Evolutionary conservation across 352 stramenopile genomes (phyloP), one percentile per base, ranked within the genome.

Genomic region (Paralagenidium karlingii): DNA sequence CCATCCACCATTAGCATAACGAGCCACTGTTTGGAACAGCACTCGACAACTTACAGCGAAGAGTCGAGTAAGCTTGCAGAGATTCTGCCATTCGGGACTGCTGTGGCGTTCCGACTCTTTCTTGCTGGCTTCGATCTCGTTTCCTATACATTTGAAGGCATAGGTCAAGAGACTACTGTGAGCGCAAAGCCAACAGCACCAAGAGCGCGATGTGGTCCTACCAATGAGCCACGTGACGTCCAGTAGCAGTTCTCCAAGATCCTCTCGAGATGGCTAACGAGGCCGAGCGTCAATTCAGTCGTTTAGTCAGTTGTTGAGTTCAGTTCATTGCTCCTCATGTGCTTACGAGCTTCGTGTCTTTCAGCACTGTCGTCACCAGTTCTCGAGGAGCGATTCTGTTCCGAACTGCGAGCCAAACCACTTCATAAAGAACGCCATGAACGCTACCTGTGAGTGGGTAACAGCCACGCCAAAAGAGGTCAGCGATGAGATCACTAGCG

Each of bases 401-500:
- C 24, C 82, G 56, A n/a, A 83, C 47, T 2, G 78, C 76, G 44
- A 77, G 53, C 66, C 69, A 82, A 25, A 89, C 46, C 33, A 89
- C 69, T 47, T 89, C 76, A 38, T 89, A 85, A 31, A 86, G 58
- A 39, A 86, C n/a, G n/a, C n/a, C n/a, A n/a, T n/a, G n/a, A n/a
- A n/a, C n/a, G n/a, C n/a, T n/a, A n/a, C n/a, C n/a, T n/a, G n/a
- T n/a, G n/a, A n/a, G n/a, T n/a, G n/a, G n/a, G n/a, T n/a, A n/a
- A n/a, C n/a, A n/a, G n/a, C n/a, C n/a, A n/a, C n/a, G n/a, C n/a
- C n/a, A n/a, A n/a, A n/a, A n/a, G n/a, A n/a, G n/a, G n/a, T n/a
- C n/a, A n/a, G n/a, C n/a, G n/a, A n/a, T n/a, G n/a, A n/a, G n/a
- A n/a, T n/a, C n/a, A n/a, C n/a, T n/a, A n/a, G n/a, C n/a, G n/a